These are phyloP conservation scores for Aspergillus conjunctus DNA, from an alignment of 495 filamentous ascomycete species.

Conservation along the genomic window DNA sequence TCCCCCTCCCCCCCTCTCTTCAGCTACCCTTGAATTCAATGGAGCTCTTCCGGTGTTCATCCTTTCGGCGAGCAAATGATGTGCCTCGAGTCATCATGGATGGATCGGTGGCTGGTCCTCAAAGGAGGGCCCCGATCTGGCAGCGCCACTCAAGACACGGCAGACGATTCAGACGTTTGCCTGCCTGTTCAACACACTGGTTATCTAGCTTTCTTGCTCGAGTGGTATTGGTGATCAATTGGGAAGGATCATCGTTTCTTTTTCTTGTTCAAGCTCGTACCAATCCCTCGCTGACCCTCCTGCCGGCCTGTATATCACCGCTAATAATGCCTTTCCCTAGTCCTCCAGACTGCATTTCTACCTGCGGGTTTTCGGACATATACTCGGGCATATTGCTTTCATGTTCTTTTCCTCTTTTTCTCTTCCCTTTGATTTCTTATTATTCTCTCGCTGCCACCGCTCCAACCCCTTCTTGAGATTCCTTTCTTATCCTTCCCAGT, in stretches of 20 bases:
- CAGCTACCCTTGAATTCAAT: slow-evolving; percentile 18
- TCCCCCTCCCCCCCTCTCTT: slow-evolving; percentile 12
- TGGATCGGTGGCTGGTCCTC: slow-evolving; percentile 23
- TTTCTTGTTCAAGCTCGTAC: slow-evolving; percentile 24
- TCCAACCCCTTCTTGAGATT: slow-evolving; percentile 17
- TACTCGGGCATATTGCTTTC: slow-evolving; percentile 26
- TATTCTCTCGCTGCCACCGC: slow-evolving; percentile 24
- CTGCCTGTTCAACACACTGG: slow-evolving; percentile 15
- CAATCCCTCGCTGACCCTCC: slow-evolving; percentile 26
- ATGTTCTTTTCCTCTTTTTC: slow-evolving; percentile 12
- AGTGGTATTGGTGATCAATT: slow-evolving; percentile 8
- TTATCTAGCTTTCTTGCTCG: slow-evolving; percentile 12
- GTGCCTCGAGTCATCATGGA: slow-evolving; percentile 21
- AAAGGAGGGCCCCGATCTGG: slow-evolving; percentile 18
- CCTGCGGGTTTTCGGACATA: slow-evolving; percentile 29
- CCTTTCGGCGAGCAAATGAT: slow-evolving; percentile 21
- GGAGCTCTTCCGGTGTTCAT: slow-evolving; percentile 8
- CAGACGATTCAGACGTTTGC: slow-evolving; percentile 19
- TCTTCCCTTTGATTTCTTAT: slow-evolving; percentile 12
- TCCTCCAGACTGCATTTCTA: slow-evolving; percentile 20
- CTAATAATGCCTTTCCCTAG: slow-evolving; percentile 24
- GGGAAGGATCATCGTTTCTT: slow-evolving; percentile 23
- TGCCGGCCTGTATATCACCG: slow-evolving; percentile 26
- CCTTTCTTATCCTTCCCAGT: slow-evolving; percentile 14
- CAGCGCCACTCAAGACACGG: slow-evolving; percentile 18